Conservation (phyloP, 129 eudicot genomes). For the Apium graveolens region DNA sequence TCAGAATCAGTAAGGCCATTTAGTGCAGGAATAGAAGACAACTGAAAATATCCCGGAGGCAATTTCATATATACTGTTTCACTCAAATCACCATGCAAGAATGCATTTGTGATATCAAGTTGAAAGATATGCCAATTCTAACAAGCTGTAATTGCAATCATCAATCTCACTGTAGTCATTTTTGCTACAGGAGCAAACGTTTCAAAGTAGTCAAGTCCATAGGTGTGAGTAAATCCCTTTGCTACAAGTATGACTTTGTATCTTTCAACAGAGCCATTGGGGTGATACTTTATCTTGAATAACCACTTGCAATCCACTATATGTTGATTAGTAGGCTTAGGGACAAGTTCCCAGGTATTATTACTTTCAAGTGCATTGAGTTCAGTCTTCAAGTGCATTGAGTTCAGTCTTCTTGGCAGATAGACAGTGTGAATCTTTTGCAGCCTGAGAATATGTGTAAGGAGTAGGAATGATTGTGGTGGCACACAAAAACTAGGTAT, state of each 20-base stretch:
- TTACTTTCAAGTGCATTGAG: too few species aligned
- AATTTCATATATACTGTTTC: not conserved
- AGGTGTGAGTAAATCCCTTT: not conserved
- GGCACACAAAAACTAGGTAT: not conserved
- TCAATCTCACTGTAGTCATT: not conserved
- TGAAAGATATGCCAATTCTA: not conserved
- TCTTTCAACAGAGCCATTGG: too few species aligned
- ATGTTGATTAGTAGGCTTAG: not conserved
- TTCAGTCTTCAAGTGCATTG: not conserved
- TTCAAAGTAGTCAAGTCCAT: not conserved
- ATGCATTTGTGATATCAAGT: not conserved
- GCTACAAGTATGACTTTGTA: too few species aligned
- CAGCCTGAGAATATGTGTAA: not conserved
- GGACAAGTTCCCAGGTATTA: not conserved
- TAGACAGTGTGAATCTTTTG: not conserved
- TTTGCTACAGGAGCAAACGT: constrained; percentile 5
- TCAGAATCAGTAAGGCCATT: not conserved
- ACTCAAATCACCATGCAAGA: not conserved
- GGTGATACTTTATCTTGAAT: too few species aligned
- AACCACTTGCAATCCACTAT: not conserved
- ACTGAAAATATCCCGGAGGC: not conserved
- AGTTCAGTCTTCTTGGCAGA: not conserved
- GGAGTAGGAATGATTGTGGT: too few species aligned
- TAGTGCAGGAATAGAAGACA: not conserved
- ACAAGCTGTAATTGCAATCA: not conserved